Conservation (phyloP, 352 stramenopile species). For the Globisporangium polare region DNA sequence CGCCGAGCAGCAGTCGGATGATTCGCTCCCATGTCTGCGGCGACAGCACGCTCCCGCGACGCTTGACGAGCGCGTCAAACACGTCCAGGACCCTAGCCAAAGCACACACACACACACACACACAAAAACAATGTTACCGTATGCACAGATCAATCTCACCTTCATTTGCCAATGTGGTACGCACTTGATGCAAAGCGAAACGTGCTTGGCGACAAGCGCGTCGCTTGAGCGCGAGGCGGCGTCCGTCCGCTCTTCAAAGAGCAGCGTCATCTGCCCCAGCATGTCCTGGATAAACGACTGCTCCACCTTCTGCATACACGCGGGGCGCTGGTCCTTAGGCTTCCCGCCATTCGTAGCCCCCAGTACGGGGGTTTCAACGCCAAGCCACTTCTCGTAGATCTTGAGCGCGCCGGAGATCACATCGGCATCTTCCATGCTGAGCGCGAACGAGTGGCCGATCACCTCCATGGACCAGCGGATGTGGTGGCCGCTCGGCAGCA, state of each 20-base stretch:
- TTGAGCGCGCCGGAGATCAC: conserved; percentile 70
- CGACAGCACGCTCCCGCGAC: conserved; percentile 49
- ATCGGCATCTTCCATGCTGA: conserved; percentile 82
- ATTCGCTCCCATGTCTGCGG: conserved; percentile 82
- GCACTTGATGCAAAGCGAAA: conserved; percentile 68
- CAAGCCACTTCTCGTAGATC: conserved; percentile 84
- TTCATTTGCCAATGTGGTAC: neutral
- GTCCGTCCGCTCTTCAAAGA: conserved; percentile 76
- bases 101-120: too few relatives aligned
- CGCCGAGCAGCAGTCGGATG: conserved; percentile 72
- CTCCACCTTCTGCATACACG: conserved; percentile 80
- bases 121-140: neutral
- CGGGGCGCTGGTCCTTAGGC: conserved; percentile 48
- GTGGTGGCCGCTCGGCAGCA: conserved; percentile 69
- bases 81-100: conserved; percentile 63
- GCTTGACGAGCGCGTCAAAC: conserved; percentile 72
- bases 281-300: conserved; percentile 86
- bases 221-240: conserved; percentile 24
- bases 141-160: neutral
- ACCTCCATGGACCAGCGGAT: conserved; percentile 86
- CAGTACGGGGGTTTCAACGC: conserved; percentile 34
- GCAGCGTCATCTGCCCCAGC: conserved; percentile 83
- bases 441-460: conserved; percentile 78
- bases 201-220: conserved; percentile 57
- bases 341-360: conserved; percentile 25